phyloP scores from a whole-genome alignment of 2,329 filamentous ascomycete species.

The Aspergillus brunneoviolaceus region DNA sequence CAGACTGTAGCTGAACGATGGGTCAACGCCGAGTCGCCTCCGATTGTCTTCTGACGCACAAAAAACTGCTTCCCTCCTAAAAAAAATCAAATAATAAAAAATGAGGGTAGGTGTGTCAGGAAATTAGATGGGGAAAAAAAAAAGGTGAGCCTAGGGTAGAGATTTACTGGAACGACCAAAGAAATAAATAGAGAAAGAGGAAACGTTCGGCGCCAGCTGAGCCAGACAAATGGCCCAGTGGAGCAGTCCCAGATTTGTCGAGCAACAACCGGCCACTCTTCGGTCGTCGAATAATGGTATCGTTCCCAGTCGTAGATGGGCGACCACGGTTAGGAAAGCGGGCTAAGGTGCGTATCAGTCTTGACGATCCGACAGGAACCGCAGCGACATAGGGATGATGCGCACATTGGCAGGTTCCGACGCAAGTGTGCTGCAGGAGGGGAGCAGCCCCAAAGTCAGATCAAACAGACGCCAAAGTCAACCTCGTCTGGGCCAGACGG shows the following conservation, averaged over 20 bases:
- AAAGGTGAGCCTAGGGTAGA: conserved; percentile 7
- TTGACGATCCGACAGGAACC: conserved; percentile 34
- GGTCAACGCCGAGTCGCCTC: conserved; percentile 23
- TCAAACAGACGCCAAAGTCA: conserved; percentile 5
- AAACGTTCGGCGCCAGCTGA: conserved; percentile 19
- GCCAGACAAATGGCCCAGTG: conserved; percentile 21
- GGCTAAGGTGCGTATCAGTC: conserved; percentile 28
- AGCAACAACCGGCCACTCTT: conserved; percentile 20
- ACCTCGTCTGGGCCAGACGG: conserved; percentile 22
- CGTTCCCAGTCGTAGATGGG: conserved; percentile 17
- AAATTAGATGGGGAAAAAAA: conserved; percentile 1
- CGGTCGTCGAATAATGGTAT: conserved; percentile 24
- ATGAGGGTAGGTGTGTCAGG: conserved; percentile 5
- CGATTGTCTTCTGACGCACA: conserved; percentile 22
- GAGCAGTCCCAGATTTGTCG: conserved; percentile 21
- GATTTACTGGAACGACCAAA: conserved; percentile 14
- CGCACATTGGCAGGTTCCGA: conserved; percentile 31
- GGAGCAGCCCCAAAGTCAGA: conserved; percentile 15
- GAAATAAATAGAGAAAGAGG: conserved; percentile 11
- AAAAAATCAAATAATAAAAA: not conserved
- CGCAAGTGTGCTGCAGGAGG: not conserved
- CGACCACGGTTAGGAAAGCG: conserved; percentile 33
- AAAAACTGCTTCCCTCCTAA: conserved; percentile 5
- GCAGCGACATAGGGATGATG: conserved; percentile 29
- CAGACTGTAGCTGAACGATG: conserved; percentile 29